These are phyloP conservation scores for Cubamyces lactineus DNA, from an alignment of 768 basidiomycete genomes.

Conservation along the genomic window DNA sequence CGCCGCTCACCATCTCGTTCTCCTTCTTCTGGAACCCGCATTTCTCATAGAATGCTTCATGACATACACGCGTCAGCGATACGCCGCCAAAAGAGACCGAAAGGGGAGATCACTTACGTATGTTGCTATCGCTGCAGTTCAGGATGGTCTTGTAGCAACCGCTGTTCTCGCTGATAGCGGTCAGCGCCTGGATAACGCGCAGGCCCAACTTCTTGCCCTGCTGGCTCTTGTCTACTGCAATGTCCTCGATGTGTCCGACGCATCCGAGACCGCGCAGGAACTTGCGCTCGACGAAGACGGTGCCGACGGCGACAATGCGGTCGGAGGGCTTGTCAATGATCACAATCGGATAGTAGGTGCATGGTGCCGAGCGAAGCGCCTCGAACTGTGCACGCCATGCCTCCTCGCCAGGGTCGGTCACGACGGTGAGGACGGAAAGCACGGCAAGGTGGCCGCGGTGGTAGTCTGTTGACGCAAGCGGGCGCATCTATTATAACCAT, in stretches of 20 bases:
- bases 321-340: slow-evolving; percentile 77
- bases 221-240: slow-evolving; percentile 84
- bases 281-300: slow-evolving; percentile 91
- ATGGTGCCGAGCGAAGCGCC: slow-evolving; percentile 51
- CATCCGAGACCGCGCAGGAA: slow-evolving; percentile 84
- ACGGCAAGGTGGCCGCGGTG: slow-evolving; percentile 81
- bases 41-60: slow-evolving; percentile 92
- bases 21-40: slow-evolving; percentile 93
- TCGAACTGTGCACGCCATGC: slow-evolving; percentile 76
- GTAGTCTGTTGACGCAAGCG: slow-evolving; percentile 86
- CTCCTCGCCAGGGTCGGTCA: slow-evolving; percentile 63
- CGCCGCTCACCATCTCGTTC: slow-evolving; percentile 78
- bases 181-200: slow-evolving; percentile 85
- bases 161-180: slow-evolving; percentile 74
- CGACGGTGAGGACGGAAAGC: slow-evolving; percentile 72
- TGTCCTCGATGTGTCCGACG: slow-evolving; percentile 97
- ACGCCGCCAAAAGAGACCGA: neutral
- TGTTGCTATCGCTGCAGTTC: slow-evolving; percentile 90
- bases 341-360: slow-evolving; percentile 85
- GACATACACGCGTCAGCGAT: slow-evolving; percentile 7
- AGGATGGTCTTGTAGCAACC: slow-evolving; percentile 97
- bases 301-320: slow-evolving; percentile 81
- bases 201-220: slow-evolving; percentile 94
- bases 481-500: slow-evolving; percentile 68
- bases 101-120: slow-evolving; percentile 64